phyloP scores from a whole-genome alignment of 1,139 yeast genomes.

The Suhomyces anneliseae region DNA sequence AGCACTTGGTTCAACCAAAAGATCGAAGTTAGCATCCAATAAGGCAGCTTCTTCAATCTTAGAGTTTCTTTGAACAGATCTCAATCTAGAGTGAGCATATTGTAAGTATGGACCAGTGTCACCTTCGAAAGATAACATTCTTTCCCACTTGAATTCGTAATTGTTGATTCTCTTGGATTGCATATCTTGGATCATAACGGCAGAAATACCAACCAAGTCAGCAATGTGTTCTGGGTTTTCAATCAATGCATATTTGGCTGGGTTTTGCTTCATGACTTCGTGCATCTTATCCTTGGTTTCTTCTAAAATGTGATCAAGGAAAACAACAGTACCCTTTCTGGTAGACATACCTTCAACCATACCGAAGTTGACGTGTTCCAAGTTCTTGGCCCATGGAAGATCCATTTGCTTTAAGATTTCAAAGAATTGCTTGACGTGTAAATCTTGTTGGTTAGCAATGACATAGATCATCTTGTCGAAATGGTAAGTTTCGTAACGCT shows the following conservation, averaged over 20 bases:
- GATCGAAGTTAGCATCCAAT: slow-evolving; percentile 61
- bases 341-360: slow-evolving; percentile 99
- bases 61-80: slow-evolving; percentile 91
- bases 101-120: slow-evolving; percentile 99
- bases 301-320: slow-evolving; percentile 89
- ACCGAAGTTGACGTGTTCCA: slow-evolving; percentile 90
- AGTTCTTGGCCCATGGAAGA: slow-evolving; percentile 77
- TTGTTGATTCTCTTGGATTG: slow-evolving; percentile 95
- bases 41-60: slow-evolving; percentile 48
- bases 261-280: slow-evolving; percentile 94
- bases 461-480: slow-evolving; percentile 97
- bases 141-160: slow-evolving; percentile 96
- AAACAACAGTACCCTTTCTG: slow-evolving; percentile 97
- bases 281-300: slow-evolving; percentile 96
- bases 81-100: slow-evolving; percentile 96
- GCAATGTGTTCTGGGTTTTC: slow-evolving; percentile 95
- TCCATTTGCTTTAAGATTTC: slow-evolving; percentile 94
- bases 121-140: slow-evolving; percentile 98
- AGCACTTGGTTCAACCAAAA: slow-evolving; percentile 78
- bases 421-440: slow-evolving; percentile 91
- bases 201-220: slow-evolving; percentile 93
- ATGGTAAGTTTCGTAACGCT: slow-evolving; percentile 78
- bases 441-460: slow-evolving; percentile 93
- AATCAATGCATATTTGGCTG: slow-evolving; percentile 87
- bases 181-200: slow-evolving; percentile 99